Percentiles rank a stretch among this genome's conserved stretches.
These are phyloP conservation scores for Pseudohalonectria lignicola DNA, from an alignment of 2,329 filamentous ascomycete species.

Conservation along the genomic window DNA sequence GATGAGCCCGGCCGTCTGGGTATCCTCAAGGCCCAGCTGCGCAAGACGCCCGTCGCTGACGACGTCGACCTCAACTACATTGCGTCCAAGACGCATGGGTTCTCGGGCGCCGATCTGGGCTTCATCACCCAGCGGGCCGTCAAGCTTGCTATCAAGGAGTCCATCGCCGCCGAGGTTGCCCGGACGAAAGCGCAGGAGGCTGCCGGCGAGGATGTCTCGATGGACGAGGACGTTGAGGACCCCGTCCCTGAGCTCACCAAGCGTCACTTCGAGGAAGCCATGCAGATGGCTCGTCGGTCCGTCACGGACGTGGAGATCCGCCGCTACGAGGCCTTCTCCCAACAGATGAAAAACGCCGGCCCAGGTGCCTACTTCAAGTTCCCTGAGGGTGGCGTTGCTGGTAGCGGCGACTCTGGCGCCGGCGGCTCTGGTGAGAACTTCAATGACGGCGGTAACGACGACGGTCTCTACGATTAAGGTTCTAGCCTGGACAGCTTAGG, in stretches of 20 bases:
- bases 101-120: constrained; percentile 98
- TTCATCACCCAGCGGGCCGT: constrained; percentile 98
- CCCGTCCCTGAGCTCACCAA: constrained; percentile 93
- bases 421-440: constrained; percentile 50
- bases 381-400: constrained; percentile 56
- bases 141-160: constrained; percentile 98
- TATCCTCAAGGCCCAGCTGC: constrained; percentile 91
- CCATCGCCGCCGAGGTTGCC: constrained; percentile 81
- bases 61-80: constrained; percentile 90
- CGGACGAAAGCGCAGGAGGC: constrained; percentile 82
- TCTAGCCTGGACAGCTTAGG: too few relatives aligned
- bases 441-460: constrained; percentile 83
- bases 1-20: constrained; percentile 81
- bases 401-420: constrained; percentile 21
- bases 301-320: constrained; percentile 96
- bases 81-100: constrained; percentile 93
- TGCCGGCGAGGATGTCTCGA: constrained; percentile 66
- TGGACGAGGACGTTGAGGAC: constrained; percentile 80
- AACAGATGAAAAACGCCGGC: constrained; percentile 97
- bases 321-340: constrained; percentile 94
- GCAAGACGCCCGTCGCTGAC: constrained; percentile 85
- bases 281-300: constrained; percentile 86
- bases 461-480: constrained; percentile 88
- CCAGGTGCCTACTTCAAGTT: constrained; percentile 98
- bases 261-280: constrained; percentile 97